Evolutionary conservation across 805 yeast genomes (phyloP), one percentile per base, ranked within the genome.

Genomic region (Saitoella complicata): DNA sequence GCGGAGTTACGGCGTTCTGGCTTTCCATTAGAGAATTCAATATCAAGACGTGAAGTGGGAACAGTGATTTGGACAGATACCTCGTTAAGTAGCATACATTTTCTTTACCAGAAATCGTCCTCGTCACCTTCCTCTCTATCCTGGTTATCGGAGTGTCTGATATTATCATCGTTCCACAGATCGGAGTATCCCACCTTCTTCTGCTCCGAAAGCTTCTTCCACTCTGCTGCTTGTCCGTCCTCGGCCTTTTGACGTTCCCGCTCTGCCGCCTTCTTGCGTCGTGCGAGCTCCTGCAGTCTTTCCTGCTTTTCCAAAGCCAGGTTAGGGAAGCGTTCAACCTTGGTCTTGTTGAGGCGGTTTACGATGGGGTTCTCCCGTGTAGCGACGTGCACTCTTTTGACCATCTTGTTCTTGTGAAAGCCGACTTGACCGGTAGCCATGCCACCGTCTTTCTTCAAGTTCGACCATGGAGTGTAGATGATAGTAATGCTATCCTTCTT

Each of bases 381-480:
- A 42, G 67, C 70, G 32, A 83, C 70, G 49, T 66, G 69, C 32
- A 73, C 60, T 49, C 73, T 69, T 48, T 65, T 71, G 29, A 79
- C 76, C 37, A 52, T 30, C 48, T 70, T 73, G 1, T 67, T 69
- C 47, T 78, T 75, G 46, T 77, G 72, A 59, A 80, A 82, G 1
- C 82, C 73, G 5, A 82, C 93, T 42, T 84, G 83, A 4, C 93
- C 93, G 5, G 72, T 73, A 41, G 73, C 84, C 91, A 80, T 81
- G 32, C 72, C 72, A 9, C 78, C 78, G 43, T 74, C 74, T 51
- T 78, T 78, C 38, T 71, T 67, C 45, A 82, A 63, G 55, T 82
- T 82, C 30, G 70, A 67, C 69, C 83, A 82, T 0, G 87, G 85
- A 0, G 94, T 82, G 53, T 75, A 75, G 37, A 82, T 71, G 6